Evolutionary conservation across 441 rosid species (phyloP).

Genomic region (Adansonia rubrostipa): DNA sequence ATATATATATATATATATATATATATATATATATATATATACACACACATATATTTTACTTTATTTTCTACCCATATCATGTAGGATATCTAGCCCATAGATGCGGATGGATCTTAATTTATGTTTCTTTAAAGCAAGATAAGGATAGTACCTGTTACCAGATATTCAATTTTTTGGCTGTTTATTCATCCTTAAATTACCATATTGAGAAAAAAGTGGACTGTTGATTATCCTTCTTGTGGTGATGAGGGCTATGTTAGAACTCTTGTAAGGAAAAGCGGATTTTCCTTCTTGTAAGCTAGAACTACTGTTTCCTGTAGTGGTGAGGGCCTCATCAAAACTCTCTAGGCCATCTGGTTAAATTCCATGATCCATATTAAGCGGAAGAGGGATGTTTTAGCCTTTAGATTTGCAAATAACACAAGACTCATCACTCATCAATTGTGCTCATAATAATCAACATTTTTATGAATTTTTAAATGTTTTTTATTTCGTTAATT

Average conservation of each 20-base stretch:
- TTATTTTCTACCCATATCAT: neutral
- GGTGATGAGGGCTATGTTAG: neutral
- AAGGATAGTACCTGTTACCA: neutral
- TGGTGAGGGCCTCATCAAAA: neutral
- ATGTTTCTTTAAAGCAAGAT: neutral
- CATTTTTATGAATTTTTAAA: neutral
- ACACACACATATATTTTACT: neutral
- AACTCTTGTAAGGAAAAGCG: neutral
- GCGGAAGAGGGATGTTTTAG: neutral
- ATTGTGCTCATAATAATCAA: neutral
- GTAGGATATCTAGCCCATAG: neutral
- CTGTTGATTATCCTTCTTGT: neutral
- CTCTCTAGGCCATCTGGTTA: slow-evolving; percentile 8
- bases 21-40: neutral
- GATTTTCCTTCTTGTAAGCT: slow-evolving; percentile 10
- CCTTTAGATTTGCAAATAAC: neutral
- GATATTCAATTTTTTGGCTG: neutral
- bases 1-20: too few species aligned
- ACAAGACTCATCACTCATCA: neutral
- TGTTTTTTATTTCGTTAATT: neutral
- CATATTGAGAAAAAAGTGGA: neutral
- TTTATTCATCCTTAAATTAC: neutral
- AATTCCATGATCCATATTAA: neutral
- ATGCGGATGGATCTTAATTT: neutral
- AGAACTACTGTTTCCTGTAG: neutral